phyloP scores from a whole-genome alignment of 2,329 filamentous ascomycete genomes.

The Huntiella abstrusa region DNA sequence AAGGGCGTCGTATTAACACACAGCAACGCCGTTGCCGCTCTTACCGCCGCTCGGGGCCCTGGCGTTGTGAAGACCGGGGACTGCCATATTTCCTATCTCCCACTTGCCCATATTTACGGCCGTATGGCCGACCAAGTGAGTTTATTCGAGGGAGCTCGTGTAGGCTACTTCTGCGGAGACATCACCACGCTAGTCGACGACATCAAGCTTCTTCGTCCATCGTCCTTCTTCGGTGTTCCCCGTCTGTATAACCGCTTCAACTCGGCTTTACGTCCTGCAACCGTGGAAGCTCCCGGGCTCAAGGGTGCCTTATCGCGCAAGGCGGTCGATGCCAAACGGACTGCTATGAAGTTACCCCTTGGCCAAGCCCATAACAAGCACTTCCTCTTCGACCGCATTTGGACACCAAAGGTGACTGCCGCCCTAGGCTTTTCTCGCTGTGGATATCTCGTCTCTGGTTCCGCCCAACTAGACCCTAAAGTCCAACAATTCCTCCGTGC shows the following conservation, averaged over 20 bases:
- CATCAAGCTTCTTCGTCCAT: constrained; percentile 70
- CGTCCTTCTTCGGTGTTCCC: constrained; percentile 71
- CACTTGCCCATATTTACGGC: constrained; percentile 85
- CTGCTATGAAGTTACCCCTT: constrained; percentile 51
- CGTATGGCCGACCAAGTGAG: constrained; percentile 62
- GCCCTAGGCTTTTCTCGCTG: constrained; percentile 63
- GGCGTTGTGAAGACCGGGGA: constrained; percentile 34
- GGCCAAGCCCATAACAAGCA: constrained; percentile 65
- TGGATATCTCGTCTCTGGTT: constrained; percentile 64
- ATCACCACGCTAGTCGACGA: constrained; percentile 76
- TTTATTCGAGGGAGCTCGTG: constrained; percentile 50
- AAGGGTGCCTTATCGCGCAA: constrained; percentile 65
- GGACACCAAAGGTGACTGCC: constrained; percentile 71
- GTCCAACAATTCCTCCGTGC: constrained; percentile 79
- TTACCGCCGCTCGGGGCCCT: constrained; percentile 40
- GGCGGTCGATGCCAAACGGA: constrained; percentile 62
- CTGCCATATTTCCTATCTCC: constrained; percentile 67
- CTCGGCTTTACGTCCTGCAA: constrained; percentile 59
- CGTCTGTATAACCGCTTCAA: constrained; percentile 84
- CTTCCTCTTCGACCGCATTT: constrained; percentile 67
- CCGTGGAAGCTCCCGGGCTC: constrained; percentile 60
- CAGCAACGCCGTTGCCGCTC: constrained; percentile 56
- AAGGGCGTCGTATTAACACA: constrained; percentile 78
- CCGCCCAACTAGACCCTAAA: constrained; percentile 73
- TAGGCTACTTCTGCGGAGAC: constrained; percentile 92